Base-by-base conservation (phyloP, 768 basidiomycete species). In the Tricholoma matsutake region DNA sequence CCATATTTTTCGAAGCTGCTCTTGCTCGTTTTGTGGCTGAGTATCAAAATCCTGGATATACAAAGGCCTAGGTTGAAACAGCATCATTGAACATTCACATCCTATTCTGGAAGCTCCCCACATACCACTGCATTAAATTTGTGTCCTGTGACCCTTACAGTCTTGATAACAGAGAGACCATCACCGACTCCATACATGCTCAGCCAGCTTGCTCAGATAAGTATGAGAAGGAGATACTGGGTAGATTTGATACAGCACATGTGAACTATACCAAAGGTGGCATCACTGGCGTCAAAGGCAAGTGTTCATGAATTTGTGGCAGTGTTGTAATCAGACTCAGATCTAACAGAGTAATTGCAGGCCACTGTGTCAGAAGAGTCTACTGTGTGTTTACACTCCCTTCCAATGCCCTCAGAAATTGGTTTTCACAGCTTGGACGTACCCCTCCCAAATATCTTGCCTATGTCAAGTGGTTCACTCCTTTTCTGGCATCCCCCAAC, bases 391-490 rank as follows among this genome's bases (percentile, higher is more conserved):
- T 43, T 20, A 43, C 41, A 2, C 41, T 35, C 35, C 54, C 28
- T 35, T 18, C 32, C 16, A n/a, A 34, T 54, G 54, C 18, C 32
- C 32, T 54, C 31, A n/a, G 32, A 35, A 4, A 35, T 10, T 20
- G 41, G 41, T 43, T 43, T 5, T 18, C 41, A 18, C 9, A 9
- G 9, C 4, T 20, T 4, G n/a, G 18, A n/a, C 41, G 4, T 9
- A 43, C 3, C n/a, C 41, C 16, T 18, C n/a, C 41, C 41, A 43
- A 43, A 43, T 43, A 43, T 20, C 41, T 43, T 9, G 71, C 71
- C 4, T 72, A 71, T 58, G 63, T 72, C 6, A 66, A 72, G 53
- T 71, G 70, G 69, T 72, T 64, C 53, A 61, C 63, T 1, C 39
- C 63, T 5, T 68, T 70, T 49, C 22, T 54, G n/a, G 11, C 49